Evolutionary conservation across 179 eudicot species (phyloP).

Genomic region (Carnegiea gigantea): DNA sequence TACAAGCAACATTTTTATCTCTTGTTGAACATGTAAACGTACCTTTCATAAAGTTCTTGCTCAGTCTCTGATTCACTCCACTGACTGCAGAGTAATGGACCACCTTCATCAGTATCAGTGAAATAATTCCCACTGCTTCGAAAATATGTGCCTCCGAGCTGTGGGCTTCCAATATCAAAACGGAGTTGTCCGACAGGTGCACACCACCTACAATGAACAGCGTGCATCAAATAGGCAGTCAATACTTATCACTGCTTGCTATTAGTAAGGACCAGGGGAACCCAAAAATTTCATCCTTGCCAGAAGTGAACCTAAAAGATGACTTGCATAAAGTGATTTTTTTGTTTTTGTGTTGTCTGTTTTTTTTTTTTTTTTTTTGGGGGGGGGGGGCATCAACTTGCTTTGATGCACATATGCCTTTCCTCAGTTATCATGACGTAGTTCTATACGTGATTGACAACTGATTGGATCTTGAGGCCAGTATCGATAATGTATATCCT

Average conservation of each 20-base stretch:
- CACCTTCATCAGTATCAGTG: conserved; percentile 6
- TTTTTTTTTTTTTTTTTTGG: background rate
- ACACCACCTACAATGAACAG: conserved; percentile 16
- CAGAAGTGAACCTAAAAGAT: background rate
- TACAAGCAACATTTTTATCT: background rate
- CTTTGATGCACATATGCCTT: background rate
- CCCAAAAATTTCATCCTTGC: background rate
- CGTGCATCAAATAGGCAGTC: background rate
- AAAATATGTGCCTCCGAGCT: conserved; percentile 1
- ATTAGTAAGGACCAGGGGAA: background rate
- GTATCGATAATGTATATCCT: no score
- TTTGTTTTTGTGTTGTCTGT: no score
- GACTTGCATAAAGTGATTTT: background rate
- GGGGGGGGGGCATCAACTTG: background rate
- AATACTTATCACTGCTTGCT: background rate
- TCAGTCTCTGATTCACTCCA: background rate
- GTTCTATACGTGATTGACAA: background rate
- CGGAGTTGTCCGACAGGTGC: background rate
- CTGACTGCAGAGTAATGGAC: background rate
- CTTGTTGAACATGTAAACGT: background rate
- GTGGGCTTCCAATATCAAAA: background rate
- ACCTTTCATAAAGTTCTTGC: background rate
- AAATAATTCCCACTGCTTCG: background rate
- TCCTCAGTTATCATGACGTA: background rate
- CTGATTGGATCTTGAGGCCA: no score